These are phyloP conservation scores for Entomortierella parvispora DNA, from an alignment of 192 early-diverging fungal genomes.

Conservation along the genomic window DNA sequence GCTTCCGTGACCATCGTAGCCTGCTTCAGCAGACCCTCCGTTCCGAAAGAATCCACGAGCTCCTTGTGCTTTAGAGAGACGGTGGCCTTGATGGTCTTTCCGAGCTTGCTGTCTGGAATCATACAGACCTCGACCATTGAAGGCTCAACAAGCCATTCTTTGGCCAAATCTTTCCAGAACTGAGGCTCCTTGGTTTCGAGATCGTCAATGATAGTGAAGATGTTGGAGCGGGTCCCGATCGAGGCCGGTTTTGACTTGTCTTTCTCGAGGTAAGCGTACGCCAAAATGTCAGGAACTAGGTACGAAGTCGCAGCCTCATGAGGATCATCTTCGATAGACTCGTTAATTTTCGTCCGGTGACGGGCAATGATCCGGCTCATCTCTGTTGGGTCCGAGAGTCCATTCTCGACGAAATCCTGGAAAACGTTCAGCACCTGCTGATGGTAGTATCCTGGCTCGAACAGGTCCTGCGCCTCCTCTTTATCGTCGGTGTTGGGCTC, in stretches of 20 bases:
- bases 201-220: conserved; percentile 66
- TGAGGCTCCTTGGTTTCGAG: conserved; percentile 57
- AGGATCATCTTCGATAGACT: conserved; percentile 66
- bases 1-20: conserved; percentile 32
- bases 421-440: conserved; percentile 66
- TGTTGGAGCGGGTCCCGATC: conserved; percentile 63
- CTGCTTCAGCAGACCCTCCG: conserved; percentile 60
- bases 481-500: conserved; percentile 5
- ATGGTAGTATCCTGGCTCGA: conserved; percentile 70
- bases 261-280: conserved; percentile 63
- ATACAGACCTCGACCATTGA: conserved; percentile 67
- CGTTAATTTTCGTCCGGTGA: conserved; percentile 57
- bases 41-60: conserved; percentile 52
- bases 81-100: conserved; percentile 57
- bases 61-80: conserved; percentile 51
- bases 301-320: conserved; percentile 64
- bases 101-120: conserved; percentile 61
- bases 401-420: conserved; percentile 57
- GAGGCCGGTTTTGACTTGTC: conserved; percentile 51
- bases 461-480: conserved; percentile 55
- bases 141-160: conserved; percentile 65
- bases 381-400: conserved; percentile 41
- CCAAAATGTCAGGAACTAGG: conserved; percentile 66
- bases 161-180: conserved; percentile 66
- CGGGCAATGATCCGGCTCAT: conserved; percentile 55